Evolutionary conservation across 257 asterid species (phyloP), one percentile per base, ranked within the genome.

Genomic region (Jaltomata sinuosa): DNA sequence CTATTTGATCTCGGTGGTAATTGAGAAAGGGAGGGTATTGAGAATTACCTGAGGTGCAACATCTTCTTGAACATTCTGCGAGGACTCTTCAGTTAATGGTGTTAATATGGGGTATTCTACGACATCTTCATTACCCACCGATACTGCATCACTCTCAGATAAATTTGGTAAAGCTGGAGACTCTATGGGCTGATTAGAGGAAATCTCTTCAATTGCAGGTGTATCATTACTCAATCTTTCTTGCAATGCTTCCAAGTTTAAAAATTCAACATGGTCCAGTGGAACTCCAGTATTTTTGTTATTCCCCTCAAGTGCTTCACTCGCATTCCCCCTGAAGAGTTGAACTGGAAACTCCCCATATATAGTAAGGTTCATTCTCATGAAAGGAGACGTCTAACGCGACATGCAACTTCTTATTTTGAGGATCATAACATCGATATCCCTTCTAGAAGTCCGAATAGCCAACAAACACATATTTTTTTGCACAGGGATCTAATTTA

Each of bases 401-500:
- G 1, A 87, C 53, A 71, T 87, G 72, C 2, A 87, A 6, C 11
- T 84, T 74, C 11, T 50, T 8, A 14, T 40, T 16, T 3, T 42
- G 8, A 0, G 88, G 88, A 10, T 86, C 84, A 83, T 83, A 79
- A 9, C 88, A 83, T 1, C 86, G 5, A 40, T 40, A 40, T 10
- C 47, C 47, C 0, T 40, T 40, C 10, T 40, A 1, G 47, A 40
- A 40, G 11, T 65, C 67, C 0, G 84, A 53, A 45, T 83, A 86
- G 18, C 36, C 36, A 32, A 32, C 3, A 32, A 32, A 32, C 36
- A 32, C 36, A 32, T 3, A 32, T 32, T 3, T 32, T 32, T 32
- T 32, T 32, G n/a, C n/a, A n/a, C n/a, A n/a, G n/a, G n/a, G n/a
- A n/a, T n/a, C n/a, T n/a, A n/a, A n/a, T n/a, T n/a, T n/a, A n/a